Base-by-base conservation (phyloP, 2,329 filamentous ascomycete genomes). In the Cercospora sp. region DNA sequence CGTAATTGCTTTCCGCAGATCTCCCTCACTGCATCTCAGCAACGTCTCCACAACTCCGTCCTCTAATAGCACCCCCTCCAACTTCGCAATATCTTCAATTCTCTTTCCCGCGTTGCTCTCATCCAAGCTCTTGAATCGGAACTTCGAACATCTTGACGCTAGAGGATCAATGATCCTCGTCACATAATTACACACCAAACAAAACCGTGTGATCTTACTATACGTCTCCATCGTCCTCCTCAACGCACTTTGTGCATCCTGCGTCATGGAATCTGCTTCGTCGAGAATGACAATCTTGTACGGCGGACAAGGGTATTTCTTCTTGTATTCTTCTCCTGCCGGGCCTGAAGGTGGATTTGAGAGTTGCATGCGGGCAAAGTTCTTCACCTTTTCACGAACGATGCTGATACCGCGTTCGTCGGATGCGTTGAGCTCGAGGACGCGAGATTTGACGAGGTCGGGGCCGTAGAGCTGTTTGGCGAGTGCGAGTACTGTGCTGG, bases 221-320 rank as follows among this genome's bases (percentile, higher is more conserved):
- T 98, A 98, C 57, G 93, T 96, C 82, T 99, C 95, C 95, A 99
- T 99, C 1, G 95, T 99, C 64, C 96, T 87, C 72, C 95, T 87
- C 66, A 99, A 84, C 5, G 96, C 95, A 68, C 89, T 92, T 83
- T 99, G 95, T 12, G 95, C 95, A 81, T 99, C 96, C 80, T 98
- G 94, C 45, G 95, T 99, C 94, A 99, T 98, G 73, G 91, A 95
- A 79, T 99, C 95, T 73, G 95, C 95, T 83, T 99, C 95, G 80
- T 99, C 95, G 68, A 99, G 88, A 69, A 99, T 93, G 77, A 99
- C 94, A 78, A 99, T 97, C 83, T 99, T 99, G 85, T 97, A 99
- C 0, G 95, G 95, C 23, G 95, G 95, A 78, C 94, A 98, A 0
- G 95, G 94, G 76, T 96, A 97, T 77, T 90, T 83, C 69, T 86